Conservation (phyloP, 805 yeast genomes). For the Lachancea nothofagi region DNA sequence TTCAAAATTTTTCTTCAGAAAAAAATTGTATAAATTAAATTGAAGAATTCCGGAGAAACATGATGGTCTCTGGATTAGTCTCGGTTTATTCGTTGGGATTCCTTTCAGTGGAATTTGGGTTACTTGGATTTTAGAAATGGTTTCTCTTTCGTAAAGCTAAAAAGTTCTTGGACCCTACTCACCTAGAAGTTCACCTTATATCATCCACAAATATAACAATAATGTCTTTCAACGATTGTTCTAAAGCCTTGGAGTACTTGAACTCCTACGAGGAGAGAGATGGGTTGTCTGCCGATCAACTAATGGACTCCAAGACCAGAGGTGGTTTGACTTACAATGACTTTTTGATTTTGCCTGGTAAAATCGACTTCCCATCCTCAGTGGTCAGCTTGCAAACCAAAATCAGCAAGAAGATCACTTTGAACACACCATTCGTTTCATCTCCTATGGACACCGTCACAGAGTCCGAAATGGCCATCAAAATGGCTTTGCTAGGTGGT, state of each 20-base stretch:
- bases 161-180: background rate
- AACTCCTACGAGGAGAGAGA: slow-evolving; percentile 64
- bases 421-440: slow-evolving; percentile 92
- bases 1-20: background rate
- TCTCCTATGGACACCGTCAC: slow-evolving; percentile 99
- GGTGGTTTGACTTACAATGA: slow-evolving; percentile 99
- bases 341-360: slow-evolving; percentile 91
- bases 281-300: slow-evolving; percentile 75
- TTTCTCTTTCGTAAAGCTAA: background rate
- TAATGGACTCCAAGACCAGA: slow-evolving; percentile 83
- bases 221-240: slow-evolving; percentile 37
- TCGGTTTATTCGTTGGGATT: slow-evolving; percentile 5
- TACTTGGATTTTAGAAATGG: slow-evolving; percentile 4
- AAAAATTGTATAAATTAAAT: background rate
- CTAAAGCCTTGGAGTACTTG: slow-evolving; percentile 66
- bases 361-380: slow-evolving; percentile 81
- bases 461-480: slow-evolving; percentile 94
- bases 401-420: slow-evolving; percentile 84
- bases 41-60: background rate
- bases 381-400: slow-evolving; percentile 74
- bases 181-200: background rate
- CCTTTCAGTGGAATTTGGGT: slow-evolving; percentile 10
- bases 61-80: background rate
- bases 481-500: slow-evolving; percentile 98
- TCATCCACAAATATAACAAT: too few relatives aligned